Evolutionary conservation across 2,329 filamentous ascomycete species (phyloP).

Genomic region (Phaeophleospora eucalypticola): DNA sequence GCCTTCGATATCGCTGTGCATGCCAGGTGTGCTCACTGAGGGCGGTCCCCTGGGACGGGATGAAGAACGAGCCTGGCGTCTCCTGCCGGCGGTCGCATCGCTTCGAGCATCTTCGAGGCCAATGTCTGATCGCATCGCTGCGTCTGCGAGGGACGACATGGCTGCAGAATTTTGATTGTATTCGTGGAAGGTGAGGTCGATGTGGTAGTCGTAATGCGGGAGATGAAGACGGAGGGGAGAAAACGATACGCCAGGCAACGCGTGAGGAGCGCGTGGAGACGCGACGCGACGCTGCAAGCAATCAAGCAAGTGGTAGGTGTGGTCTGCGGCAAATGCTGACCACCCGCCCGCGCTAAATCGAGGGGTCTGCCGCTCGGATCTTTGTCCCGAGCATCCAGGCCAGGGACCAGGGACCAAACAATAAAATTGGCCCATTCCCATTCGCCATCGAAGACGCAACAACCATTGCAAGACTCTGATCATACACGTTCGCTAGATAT

Average conservation of each 20-base stretch:
- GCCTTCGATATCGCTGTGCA: slow-evolving; percentile 54
- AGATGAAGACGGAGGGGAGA: neutral
- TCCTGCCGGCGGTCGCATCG: slow-evolving; percentile 34
- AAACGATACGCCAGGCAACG: neutral
- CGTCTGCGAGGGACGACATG: slow-evolving; percentile 53
- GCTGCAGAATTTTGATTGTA: slow-evolving; percentile 10
- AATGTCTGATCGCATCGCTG: slow-evolving; percentile 47
- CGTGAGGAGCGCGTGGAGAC: neutral
- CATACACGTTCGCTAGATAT: neutral
- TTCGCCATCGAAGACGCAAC: neutral
- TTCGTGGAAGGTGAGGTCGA: neutral
- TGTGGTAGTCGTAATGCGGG: neutral
- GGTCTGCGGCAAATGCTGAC: neutral
- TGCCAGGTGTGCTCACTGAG: slow-evolving; percentile 48
- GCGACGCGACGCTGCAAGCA: neutral
- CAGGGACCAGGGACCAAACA: neutral
- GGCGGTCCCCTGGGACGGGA: slow-evolving; percentile 51
- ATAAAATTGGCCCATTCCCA: neutral
- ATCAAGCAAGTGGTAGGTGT: neutral
- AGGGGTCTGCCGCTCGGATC: neutral
- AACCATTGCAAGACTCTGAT: neutral
- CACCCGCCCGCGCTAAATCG: neutral
- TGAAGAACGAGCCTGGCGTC: slow-evolving; percentile 44
- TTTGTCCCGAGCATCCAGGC: neutral
- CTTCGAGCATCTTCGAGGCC: slow-evolving; percentile 36